A percentile compares a stretch with the other conserved stretches of the same genome.
Conservation (phyloP, 2,329 filamentous ascomycete species). For the Claviceps maximensis region DNA sequence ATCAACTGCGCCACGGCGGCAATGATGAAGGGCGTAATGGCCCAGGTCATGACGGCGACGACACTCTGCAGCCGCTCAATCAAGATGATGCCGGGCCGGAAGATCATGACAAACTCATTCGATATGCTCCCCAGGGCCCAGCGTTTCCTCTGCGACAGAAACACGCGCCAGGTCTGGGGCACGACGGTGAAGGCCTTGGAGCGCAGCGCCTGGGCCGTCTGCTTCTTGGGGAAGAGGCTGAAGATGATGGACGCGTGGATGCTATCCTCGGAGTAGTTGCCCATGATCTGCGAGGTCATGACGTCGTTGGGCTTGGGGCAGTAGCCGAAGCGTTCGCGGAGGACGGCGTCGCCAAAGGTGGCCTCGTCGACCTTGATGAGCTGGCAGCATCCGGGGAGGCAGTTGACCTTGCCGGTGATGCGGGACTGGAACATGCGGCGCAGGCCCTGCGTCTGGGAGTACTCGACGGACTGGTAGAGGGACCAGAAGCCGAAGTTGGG, state of each 20-base stretch:
- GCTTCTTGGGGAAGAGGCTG: conserved; percentile 28
- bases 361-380: conserved; percentile 35
- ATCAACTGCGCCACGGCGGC: conserved; percentile 25
- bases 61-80: conserved; percentile 32
- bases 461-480: conserved; percentile 34
- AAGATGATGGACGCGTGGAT: conserved; percentile 37
- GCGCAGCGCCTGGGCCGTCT: conserved; percentile 31
- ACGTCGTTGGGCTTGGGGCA: conserved; percentile 34
- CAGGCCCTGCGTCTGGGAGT: conserved; percentile 33
- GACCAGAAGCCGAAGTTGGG: conserved; percentile 30
- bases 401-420: conserved; percentile 35
- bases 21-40: conserved; percentile 31
- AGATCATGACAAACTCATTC: conserved; percentile 36
- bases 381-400: conserved; percentile 35
- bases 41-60: conserved; percentile 33
- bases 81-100: conserved; percentile 26
- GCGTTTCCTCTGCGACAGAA: conserved; percentile 33
- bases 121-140: conserved; percentile 35
- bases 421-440: conserved; percentile 35
- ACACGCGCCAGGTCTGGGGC: conserved; percentile 31
- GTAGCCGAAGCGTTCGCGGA: conserved; percentile 33
- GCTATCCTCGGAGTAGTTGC: conserved; percentile 34
- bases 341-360: conserved; percentile 32
- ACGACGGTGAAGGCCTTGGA: conserved; percentile 35
- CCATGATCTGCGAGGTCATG: conserved; percentile 35